phyloP scores from a whole-genome alignment of 495 filamentous ascomycete genomes.

The Lasiosphaeria ovina region DNA sequence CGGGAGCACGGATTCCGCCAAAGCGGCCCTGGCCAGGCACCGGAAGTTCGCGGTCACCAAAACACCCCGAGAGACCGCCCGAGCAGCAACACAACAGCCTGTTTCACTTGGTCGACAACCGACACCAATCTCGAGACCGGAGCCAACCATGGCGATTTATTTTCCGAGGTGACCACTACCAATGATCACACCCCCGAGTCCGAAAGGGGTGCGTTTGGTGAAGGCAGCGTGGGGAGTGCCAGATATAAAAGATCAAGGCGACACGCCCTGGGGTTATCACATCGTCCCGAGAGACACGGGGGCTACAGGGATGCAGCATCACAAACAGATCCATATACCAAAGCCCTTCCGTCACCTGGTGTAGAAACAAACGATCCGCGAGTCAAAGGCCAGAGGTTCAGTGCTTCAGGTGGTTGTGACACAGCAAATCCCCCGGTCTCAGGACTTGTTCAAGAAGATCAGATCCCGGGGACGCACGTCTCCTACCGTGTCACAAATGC shows the following conservation, averaged over 20 bases:
- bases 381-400: neutral
- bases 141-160: neutral
- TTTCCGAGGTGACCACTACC: neutral
- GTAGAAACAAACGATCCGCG: too few relatives aligned
- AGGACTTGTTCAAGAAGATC: neutral
- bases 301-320: too few relatives aligned
- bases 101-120: constrained; percentile 34
- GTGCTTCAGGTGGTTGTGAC: neutral
- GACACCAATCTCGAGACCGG: neutral
- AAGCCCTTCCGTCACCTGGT: too few relatives aligned
- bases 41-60: neutral
- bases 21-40: neutral
- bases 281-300: too few relatives aligned
- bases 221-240: too few relatives aligned
- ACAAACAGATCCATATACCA: too few relatives aligned
- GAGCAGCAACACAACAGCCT: constrained; percentile 22
- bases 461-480: neutral
- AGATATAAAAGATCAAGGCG: too few relatives aligned
- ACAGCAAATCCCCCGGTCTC: neutral
- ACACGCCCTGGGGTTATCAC: too few relatives aligned
- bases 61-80: neutral
- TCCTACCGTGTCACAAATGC: neutral
- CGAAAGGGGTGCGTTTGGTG: too few relatives aligned
- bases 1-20: neutral
- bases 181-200: neutral